Evolutionary conservation across 192 early-diverging fungal species (phyloP), one percentile per base, ranked within the genome.

Genomic region (Coemansia sp.): DNA sequence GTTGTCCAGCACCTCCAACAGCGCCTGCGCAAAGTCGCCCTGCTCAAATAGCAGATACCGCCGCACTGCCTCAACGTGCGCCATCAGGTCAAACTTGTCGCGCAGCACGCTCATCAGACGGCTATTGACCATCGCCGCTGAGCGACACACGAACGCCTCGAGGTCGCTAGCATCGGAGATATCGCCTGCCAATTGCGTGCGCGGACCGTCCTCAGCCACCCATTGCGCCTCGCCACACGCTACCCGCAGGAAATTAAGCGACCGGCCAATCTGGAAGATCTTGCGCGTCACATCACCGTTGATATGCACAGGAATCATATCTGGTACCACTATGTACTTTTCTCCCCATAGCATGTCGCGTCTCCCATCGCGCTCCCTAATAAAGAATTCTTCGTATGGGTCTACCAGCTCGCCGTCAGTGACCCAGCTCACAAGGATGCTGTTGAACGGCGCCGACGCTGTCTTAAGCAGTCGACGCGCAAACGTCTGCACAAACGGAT

Each of bases 331-430:
- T 0, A 67, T 76, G 78, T 93, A 97, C 75, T 89, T 88, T n/a
- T 67, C 66, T 38, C 86, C 82, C 97, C 97, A 99, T 41, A 93
- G 73, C 64, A 92, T 87, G 56, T 91, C 88, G 32, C 88, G 84
- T n/a, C 58, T 60, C 26, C 76, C 69, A 6, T 64, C 69, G 63
- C 90, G 82, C 30, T 74, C 67, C 63, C 71, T 3, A 78, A 97
- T 88, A 73, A 97, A 99, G 63, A 96, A 99, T 76, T 99, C 97
- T 26, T 83, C 83, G 67, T 90, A 89, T 19, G 92, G 93, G 71
- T 99, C 97, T 21, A 89, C 88, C 44, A 99, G 81, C 74, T 96
- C 94, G 27, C 97, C 97, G 58, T 93, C 90, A 32, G 90, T 94
- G 18, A 99, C 86, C 97, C 97, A 99, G 28, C 86, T 85, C 54